phyloP scores from a whole-genome alignment of 176 grass and related monocot species.

The Avena insularis region DNA sequence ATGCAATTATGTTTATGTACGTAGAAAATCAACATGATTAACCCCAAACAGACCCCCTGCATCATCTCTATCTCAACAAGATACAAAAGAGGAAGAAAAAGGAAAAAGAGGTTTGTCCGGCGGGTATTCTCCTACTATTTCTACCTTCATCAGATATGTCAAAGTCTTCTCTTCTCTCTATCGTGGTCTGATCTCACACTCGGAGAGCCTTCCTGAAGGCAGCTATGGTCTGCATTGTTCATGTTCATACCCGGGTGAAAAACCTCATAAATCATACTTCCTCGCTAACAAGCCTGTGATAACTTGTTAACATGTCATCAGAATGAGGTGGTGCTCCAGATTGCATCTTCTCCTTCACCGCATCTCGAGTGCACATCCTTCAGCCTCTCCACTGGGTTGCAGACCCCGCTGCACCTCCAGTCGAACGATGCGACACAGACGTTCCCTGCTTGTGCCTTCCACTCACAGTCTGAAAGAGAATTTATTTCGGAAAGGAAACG shows the following conservation, averaged over 20 bases:
- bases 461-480: slow-evolving; percentile 71
- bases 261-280: not conserved
- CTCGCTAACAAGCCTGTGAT: slow-evolving; percentile 14
- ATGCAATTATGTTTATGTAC: slow-evolving; percentile 43
- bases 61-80: slow-evolving; percentile 31
- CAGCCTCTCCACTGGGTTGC: slow-evolving; percentile 86
- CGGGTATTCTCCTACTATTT: not conserved
- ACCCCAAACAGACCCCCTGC: slow-evolving; percentile 14
- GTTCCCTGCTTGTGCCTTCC: slow-evolving; percentile 85
- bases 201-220: slow-evolving; percentile 25
- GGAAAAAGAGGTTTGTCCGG: not conserved
- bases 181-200: slow-evolving; percentile 17
- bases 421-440: slow-evolving; percentile 87
- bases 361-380: slow-evolving; percentile 77
- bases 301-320: slow-evolving; percentile 44
- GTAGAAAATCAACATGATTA: slow-evolving; percentile 32
- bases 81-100: not conserved
- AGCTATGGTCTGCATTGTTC: slow-evolving; percentile 23
- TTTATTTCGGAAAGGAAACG: slow-evolving; percentile 27
- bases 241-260: not conserved
- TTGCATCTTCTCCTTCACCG: slow-evolving; percentile 79
- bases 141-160: slow-evolving; percentile 24
- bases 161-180: not conserved
- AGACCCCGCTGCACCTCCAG: slow-evolving; percentile 94
- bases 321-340: slow-evolving; percentile 76